Evolutionary conservation across 2,329 filamentous ascomycete genomes (phyloP), one percentile per base, ranked within the genome.

Genomic region (Knufia petricola): DNA sequence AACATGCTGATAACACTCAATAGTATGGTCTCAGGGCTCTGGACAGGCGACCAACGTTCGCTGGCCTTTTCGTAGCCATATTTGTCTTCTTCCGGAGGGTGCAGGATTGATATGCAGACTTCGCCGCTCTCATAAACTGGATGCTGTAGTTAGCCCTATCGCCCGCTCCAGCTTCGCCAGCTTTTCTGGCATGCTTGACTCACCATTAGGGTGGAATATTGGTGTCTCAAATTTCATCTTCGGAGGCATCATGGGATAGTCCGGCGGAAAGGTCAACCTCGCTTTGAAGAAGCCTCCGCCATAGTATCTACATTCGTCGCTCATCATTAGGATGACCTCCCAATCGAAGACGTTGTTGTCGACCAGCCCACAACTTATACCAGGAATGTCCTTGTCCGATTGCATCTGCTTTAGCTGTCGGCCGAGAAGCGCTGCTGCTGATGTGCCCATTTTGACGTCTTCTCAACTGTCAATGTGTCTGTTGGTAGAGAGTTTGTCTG

Each of bases 261-360:
- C 81, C 3, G 74, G 69, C 0, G 92, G 92, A 64, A 98, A 98
- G 48, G 75, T 76, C 54, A 98, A 77, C 54, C 81, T 75, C 26
- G 90, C 88, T 57, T 85, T 84, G 73, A 96, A 98, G 70, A 94
- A 89, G 59, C 87, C 92, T 64, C 90, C 89, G 60, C 89, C 89
- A 60, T 95, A 95, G 67, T 86, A 85, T 69, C 89, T 90, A 69
- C 85, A 89, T 63, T 94, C 88, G 60, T 95, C 89, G 54, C 81
- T 87, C 57, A 96, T 90, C 90, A 98, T 96, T 52, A 98, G 79
- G 85, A 95, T 95, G 17, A 96, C 88, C 67, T 96, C 89, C 92
- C 92, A 98, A 71, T 94, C 85, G 58, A 95, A 95, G 8, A 96
- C 81, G 64, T 94, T 84, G 65, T 85, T 85, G 60, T 83, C 81